phyloP scores from a whole-genome alignment of 2,329 filamentous ascomycete genomes.

The Penicillium aurantiogriseum region DNA sequence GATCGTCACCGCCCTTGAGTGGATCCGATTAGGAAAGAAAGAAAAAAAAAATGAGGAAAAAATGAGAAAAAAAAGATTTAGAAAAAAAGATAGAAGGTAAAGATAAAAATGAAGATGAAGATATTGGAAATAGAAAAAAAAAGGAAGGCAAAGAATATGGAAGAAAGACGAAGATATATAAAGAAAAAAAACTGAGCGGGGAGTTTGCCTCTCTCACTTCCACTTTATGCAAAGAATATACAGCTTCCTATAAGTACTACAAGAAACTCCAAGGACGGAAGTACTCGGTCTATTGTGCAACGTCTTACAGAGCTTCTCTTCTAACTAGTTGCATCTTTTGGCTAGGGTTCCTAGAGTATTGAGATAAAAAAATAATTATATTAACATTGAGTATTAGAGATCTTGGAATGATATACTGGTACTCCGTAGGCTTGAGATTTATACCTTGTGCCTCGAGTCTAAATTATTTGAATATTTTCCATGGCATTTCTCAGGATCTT shows the following conservation, averaged over 20 bases:
- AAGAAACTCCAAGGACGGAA: neutral
- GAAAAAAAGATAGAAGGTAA: neutral
- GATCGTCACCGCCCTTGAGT: slow-evolving; percentile 5
- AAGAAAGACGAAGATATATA: slow-evolving; percentile 3
- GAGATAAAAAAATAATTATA: no score
- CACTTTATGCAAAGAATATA: neutral
- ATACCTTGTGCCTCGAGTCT: neutral
- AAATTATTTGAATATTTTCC: neutral
- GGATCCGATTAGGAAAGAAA: neutral
- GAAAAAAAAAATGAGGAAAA: neutral
- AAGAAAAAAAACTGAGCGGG: neutral
- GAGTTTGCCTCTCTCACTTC: neutral
- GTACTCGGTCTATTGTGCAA: neutral
- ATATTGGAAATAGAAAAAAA: neutral
- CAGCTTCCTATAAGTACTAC: neutral
- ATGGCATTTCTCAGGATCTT: neutral
- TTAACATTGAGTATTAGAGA: neutral
- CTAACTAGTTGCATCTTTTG: neutral
- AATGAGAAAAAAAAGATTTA: neutral
- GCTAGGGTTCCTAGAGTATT: neutral
- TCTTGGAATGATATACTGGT: neutral
- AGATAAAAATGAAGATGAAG: neutral
- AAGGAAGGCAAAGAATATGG: slow-evolving; percentile 18
- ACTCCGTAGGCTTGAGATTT: neutral
- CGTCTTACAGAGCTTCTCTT: neutral